These are phyloP conservation scores for Pichia sp. DNA, from an alignment of 1,139 yeast genomes.

Conservation along the genomic window DNA sequence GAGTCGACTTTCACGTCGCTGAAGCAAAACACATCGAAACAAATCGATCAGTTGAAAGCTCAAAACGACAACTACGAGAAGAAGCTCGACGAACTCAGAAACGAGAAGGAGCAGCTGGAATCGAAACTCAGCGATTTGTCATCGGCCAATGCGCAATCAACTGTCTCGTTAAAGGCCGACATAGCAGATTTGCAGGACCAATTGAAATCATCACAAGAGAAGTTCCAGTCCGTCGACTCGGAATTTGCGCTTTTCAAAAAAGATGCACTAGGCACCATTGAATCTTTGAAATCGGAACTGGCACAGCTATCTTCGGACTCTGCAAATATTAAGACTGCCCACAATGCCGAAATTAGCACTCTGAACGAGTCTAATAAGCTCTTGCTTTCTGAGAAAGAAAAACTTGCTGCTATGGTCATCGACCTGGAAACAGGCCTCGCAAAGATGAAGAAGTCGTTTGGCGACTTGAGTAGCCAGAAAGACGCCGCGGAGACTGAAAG, in stretches of 20 bases:
- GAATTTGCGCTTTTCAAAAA: neutral
- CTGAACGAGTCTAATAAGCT: neutral
- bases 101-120: constrained; percentile 4
- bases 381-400: neutral
- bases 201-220: no score
- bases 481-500: neutral
- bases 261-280: neutral
- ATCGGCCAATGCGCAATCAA: no score
- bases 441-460: neutral
- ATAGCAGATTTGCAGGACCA: neutral
- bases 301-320: neutral
- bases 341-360: neutral
- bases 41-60: constrained; percentile 5
- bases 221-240: no score
- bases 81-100: neutral
- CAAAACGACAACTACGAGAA: neutral
- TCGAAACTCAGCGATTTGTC: neutral
- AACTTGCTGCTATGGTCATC: neutral
- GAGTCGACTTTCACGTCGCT: constrained; percentile 1
- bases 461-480: neutral
- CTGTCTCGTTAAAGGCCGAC: neutral
- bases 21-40: constrained; percentile 1
- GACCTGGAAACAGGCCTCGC: neutral
- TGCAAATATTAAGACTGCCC: neutral
- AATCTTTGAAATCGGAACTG: neutral